Evolutionary conservation across 495 filamentous ascomycete species (phyloP), one percentile per base, ranked within the genome.

Genomic region (Hypoxylon rickii): DNA sequence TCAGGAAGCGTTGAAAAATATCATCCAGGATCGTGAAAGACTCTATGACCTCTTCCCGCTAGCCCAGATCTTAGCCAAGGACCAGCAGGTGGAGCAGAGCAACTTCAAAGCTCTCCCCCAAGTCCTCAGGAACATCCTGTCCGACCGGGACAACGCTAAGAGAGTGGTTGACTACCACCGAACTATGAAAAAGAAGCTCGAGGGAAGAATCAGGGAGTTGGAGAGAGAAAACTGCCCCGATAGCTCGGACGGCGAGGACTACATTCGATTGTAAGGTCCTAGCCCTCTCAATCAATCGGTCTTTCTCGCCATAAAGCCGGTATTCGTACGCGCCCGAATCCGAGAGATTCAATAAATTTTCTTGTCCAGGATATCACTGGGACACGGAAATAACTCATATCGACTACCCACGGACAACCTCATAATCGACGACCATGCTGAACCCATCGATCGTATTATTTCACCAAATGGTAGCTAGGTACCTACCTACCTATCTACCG

Each of bases 21-120:
- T 68, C 11, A 59, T 65, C 19, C 32, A 33, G 3, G 65, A 65
- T 17, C 61, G 51, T 15, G 33, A 48, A 2, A 41, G 22, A 33
- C 44, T 68, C 13, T 32, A 31, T 2, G 53, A 51, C 10, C 44
- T 65, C 3, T 22, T 60, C 1, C 65, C 65, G 3, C 38, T 68
- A 1, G 62, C 62, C 5, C 10, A 50, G 1, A 42, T 29, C n/a
- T 26, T 68, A 13, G 59, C 61, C 8, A 38, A 38, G 13, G 55
- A 68, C 40, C 62, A 61, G 45, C 45, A 50, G 6, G 11, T 58
- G 12, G 54, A 58, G 22, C 12, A 45, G 4, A 26, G 45, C 18
- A 43, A 63, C 39, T 42, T 58, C 10, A 47, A 50, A 20, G 19
- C 22, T 10, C 33, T 63, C 2, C 48, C 44, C 10, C 44, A 29